Evolutionary conservation across 2,329 filamentous ascomycete species (phyloP).

Genomic region (Aureobasidium melanogenum): DNA sequence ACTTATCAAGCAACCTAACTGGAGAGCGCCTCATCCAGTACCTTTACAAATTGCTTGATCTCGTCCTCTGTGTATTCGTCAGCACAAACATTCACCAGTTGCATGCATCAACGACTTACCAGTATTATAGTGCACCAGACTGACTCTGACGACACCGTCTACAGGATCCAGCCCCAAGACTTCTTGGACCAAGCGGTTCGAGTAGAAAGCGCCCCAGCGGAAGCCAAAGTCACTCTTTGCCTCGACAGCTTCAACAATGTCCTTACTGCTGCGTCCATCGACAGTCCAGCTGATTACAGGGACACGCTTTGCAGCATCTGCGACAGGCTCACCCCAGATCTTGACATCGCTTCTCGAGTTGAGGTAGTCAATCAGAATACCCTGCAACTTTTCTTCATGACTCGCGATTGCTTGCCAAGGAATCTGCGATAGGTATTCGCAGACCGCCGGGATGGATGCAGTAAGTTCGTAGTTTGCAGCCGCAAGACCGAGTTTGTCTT

Average conservation of each 20-base stretch:
- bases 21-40: slow-evolving; percentile 40
- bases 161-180: slow-evolving; percentile 46
- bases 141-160: slow-evolving; percentile 60
- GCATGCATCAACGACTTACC: slow-evolving; percentile 33
- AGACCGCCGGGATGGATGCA: slow-evolving; percentile 52
- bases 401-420: slow-evolving; percentile 44
- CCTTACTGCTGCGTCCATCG: slow-evolving; percentile 45
- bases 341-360: slow-evolving; percentile 43
- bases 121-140: slow-evolving; percentile 66
- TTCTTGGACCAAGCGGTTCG: slow-evolving; percentile 51
- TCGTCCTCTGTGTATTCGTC: slow-evolving; percentile 42
- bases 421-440: slow-evolving; percentile 40
- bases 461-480: slow-evolving; percentile 63
- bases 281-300: slow-evolving; percentile 61
- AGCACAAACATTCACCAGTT: background rate
- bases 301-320: slow-evolving; percentile 44
- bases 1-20: background rate
- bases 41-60: slow-evolving; percentile 42
- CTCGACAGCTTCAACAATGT: slow-evolving; percentile 56
- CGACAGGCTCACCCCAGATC: slow-evolving; percentile 48
- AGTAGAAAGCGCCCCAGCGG: slow-evolving; percentile 62
- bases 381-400: slow-evolving; percentile 55
- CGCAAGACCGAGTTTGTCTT: slow-evolving; percentile 60
- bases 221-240: slow-evolving; percentile 51
- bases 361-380: slow-evolving; percentile 52